Evolutionary conservation across 2,329 filamentous ascomycete genomes (phyloP).

Genomic region (Penicillium sp.): DNA sequence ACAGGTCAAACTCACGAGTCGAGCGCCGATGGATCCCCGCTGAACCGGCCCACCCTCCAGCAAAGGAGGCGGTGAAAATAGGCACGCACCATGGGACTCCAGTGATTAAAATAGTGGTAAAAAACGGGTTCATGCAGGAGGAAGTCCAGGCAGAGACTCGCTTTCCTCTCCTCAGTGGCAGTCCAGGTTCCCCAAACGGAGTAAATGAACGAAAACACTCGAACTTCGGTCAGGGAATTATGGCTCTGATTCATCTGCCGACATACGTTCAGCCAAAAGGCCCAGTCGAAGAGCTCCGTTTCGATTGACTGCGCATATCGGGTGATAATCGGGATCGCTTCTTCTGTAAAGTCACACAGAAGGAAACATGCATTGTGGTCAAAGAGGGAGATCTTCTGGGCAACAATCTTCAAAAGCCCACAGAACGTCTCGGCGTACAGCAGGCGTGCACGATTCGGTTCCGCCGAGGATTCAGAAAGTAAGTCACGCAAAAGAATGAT

Average conservation of each 20-base stretch:
- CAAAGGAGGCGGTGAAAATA: conserved; percentile 90
- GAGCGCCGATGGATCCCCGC: conserved; percentile 62
- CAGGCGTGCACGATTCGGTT: conserved; percentile 57
- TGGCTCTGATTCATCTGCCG: conserved; percentile 76
- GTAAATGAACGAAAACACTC: conserved; percentile 78
- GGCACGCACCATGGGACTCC: conserved; percentile 91
- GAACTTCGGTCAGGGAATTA: conserved; percentile 87
- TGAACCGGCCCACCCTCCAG: conserved; percentile 81
- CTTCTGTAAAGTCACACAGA: conserved; percentile 87
- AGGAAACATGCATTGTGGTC: conserved; percentile 83
- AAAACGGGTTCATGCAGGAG: conserved; percentile 74
- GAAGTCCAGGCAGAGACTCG: conserved; percentile 70
- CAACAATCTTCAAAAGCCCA: conserved; percentile 68
- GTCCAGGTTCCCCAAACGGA: conserved; percentile 73
- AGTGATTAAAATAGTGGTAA: conserved; percentile 82
- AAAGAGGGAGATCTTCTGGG: conserved; percentile 74
- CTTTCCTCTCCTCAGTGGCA: conserved; percentile 65
- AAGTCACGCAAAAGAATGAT: conserved; percentile 81
- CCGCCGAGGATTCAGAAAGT: conserved; percentile 61
- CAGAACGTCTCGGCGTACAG: conserved; percentile 77
- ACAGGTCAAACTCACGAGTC: conserved; percentile 60
- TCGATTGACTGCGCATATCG: conserved; percentile 56
- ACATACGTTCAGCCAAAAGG: conserved; percentile 82
- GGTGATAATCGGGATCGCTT: conserved; percentile 67
- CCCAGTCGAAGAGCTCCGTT: conserved; percentile 55